Percentiles rank a stretch among this genome's conserved stretches.
Conservation (phyloP, 345 rosid species). For the Dipteronia dyeriana region DNA sequence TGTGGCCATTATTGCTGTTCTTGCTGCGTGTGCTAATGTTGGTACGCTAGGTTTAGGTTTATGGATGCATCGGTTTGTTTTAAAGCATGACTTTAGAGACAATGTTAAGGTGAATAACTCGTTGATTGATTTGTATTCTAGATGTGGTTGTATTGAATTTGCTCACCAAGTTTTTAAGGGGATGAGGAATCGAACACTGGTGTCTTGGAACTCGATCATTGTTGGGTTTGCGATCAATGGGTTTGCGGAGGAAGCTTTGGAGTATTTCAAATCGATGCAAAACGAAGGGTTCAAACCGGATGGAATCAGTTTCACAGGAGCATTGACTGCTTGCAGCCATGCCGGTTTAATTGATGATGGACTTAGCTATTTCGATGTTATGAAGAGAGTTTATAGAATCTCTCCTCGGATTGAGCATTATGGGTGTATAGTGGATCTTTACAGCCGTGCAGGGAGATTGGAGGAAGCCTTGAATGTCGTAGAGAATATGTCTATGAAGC, state of each 20-base stretch:
- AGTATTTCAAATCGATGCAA: constrained; percentile 53
- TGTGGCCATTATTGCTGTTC: constrained; percentile 58
- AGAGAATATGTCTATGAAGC: constrained; percentile 75
- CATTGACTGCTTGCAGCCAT: constrained; percentile 71
- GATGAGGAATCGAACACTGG: constrained; percentile 59
- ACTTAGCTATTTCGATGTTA: constrained; percentile 47
- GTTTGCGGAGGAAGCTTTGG: constrained; percentile 53
- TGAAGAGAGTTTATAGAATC: constrained; percentile 52
- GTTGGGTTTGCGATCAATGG: constrained; percentile 73
- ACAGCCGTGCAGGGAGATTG: constrained; percentile 72
- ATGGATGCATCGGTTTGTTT: constrained; percentile 55
- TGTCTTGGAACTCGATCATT: constrained; percentile 80
- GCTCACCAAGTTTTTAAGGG: constrained; percentile 58
- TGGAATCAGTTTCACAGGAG: constrained; percentile 71
- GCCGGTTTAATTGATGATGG: constrained; percentile 71
- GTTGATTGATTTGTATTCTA: constrained; percentile 69
- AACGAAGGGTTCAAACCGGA: constrained; percentile 62
- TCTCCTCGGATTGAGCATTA: constrained; percentile 78
- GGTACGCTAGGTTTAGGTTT: constrained; percentile 56
- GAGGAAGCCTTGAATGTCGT: constrained; percentile 65
- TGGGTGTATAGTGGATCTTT: constrained; percentile 88
- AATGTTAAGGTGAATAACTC: constrained; percentile 59
- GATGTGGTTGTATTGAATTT: constrained; percentile 73
- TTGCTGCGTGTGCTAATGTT: constrained; percentile 63
- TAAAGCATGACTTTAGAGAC: constrained; percentile 42